Percentiles rank a stretch among this genome's conserved stretches.
Evolutionary conservation across 208 protist genomes (phyloP).

Genomic region (Leptomonas pyrrhocoris): DNA sequence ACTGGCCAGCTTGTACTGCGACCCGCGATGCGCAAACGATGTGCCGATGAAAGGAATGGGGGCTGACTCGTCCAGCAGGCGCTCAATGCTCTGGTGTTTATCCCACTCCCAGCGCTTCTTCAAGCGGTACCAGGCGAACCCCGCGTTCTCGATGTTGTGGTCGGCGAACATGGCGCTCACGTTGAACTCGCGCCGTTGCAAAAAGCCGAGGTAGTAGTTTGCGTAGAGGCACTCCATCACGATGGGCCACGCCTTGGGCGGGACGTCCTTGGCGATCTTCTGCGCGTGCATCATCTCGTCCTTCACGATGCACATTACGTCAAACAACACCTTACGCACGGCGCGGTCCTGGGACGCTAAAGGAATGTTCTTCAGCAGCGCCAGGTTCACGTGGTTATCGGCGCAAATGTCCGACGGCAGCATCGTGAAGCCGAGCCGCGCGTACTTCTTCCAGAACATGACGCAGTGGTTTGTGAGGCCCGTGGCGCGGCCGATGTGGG

Average conservation of each 20-base stretch:
- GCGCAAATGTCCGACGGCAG: slow-evolving; percentile 88
- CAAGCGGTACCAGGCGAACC: slow-evolving; percentile 80
- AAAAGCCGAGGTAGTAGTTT: slow-evolving; percentile 89
- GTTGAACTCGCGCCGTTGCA: slow-evolving; percentile 85
- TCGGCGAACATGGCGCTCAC: slow-evolving; percentile 90
- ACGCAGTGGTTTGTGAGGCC: slow-evolving; percentile 88
- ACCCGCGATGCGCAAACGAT: slow-evolving; percentile 54
- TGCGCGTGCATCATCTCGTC: slow-evolving; percentile 87
- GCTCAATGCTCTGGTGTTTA: slow-evolving; percentile 70
- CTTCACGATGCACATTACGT: slow-evolving; percentile 87
- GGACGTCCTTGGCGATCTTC: slow-evolving; percentile 57
- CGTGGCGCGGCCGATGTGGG: slow-evolving; percentile 83
- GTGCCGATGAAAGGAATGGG: slow-evolving; percentile 71
- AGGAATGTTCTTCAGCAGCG: slow-evolving; percentile 82
- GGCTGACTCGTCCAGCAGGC: slow-evolving; percentile 70
- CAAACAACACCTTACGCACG: slow-evolving; percentile 77
- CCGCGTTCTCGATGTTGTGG: slow-evolving; percentile 86
- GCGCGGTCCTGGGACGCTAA: slow-evolving; percentile 79
- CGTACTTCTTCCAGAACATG: slow-evolving; percentile 93
- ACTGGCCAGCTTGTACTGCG: slow-evolving; percentile 69
- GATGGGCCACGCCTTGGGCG: slow-evolving; percentile 81
- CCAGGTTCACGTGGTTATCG: slow-evolving; percentile 87
- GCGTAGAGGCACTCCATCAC: slow-evolving; percentile 87
- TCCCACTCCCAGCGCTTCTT: slow-evolving; percentile 90
- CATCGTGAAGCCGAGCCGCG: slow-evolving; percentile 87